These are phyloP conservation scores for Termitomyces sp. DNA, from an alignment of 768 basidiomycete genomes.

Conservation along the genomic window DNA sequence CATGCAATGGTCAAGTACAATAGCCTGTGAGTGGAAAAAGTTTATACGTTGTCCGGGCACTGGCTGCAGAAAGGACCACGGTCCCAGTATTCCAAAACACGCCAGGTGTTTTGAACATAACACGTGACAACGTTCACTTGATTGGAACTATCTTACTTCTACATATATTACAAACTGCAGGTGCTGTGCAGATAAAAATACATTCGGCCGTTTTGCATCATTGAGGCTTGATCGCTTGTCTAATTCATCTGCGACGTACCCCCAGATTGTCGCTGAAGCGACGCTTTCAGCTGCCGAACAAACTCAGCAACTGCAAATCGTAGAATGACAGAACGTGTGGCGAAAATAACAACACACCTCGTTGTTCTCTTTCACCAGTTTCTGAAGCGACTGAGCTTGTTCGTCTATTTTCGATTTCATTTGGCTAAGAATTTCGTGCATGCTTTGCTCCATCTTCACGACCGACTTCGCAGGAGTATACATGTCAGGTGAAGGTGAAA, in stretches of 20 bases:
- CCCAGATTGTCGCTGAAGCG: conserved; percentile 11
- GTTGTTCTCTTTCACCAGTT: conserved; percentile 39
- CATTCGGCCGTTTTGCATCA: background rate
- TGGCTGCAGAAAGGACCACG: background rate
- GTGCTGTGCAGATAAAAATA: background rate
- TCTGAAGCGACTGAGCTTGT: conserved; percentile 37
- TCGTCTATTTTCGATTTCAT: conserved; percentile 46
- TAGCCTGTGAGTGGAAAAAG: background rate
- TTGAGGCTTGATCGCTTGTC: background rate
- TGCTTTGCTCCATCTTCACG: conserved; percentile 11
- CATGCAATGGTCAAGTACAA: background rate
- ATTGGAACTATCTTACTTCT: background rate
- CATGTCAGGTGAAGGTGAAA: conserved; percentile 1
- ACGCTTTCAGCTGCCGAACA: conserved; percentile 21
- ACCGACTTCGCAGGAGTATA: conserved; percentile 9
- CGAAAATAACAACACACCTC: conserved; percentile 24
- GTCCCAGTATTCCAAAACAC: background rate
- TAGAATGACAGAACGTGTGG: too few relatives aligned
- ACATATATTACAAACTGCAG: background rate
- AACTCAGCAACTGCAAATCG: conserved; percentile 5
- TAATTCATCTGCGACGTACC: background rate
- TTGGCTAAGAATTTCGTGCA: conserved; percentile 29
- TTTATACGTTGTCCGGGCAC: background rate
- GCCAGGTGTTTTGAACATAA: conserved; percentile 7
- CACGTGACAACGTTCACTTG: conserved; percentile 11